Percentiles rank a stretch among this genome's conserved stretches.
These are phyloP conservation scores for Neurospora discreta DNA, from an alignment of 495 filamentous ascomycete species.

Conservation along the genomic window DNA sequence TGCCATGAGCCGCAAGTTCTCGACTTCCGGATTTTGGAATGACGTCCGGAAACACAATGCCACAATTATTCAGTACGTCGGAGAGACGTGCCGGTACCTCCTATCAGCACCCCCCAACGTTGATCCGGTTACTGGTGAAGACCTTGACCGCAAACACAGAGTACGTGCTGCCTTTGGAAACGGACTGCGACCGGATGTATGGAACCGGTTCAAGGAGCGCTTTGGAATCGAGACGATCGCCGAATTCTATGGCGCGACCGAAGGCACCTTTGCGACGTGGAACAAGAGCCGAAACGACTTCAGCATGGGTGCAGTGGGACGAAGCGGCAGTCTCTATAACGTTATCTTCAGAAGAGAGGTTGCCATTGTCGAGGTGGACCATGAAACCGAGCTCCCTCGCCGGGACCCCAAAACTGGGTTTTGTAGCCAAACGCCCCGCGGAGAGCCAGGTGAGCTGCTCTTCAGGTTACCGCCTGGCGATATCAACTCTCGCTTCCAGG, in stretches of 20 bases:
- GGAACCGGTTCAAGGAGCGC: conserved; percentile 76
- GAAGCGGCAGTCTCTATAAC: conserved; percentile 52
- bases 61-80: conserved; percentile 88
- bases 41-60: conserved; percentile 63
- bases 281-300: conserved; percentile 70
- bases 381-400: conserved; percentile 54
- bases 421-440: conserved; percentile 46
- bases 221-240: conserved; percentile 71
- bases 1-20: conserved; percentile 71
- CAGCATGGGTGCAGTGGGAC: conserved; percentile 69
- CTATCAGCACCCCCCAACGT: conserved; percentile 56
- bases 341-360: conserved; percentile 38
- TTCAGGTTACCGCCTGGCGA: conserved; percentile 58
- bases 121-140: conserved; percentile 54
- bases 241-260: conserved; percentile 89
- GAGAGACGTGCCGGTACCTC: conserved; percentile 88
- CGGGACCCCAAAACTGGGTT: conserved; percentile 65
- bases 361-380: conserved; percentile 63
- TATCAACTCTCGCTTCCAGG: conserved; percentile 60
- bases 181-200: conserved; percentile 84
- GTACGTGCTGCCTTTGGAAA: conserved; percentile 84
- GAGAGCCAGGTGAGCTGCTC: conserved; percentile 72
- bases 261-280: conserved; percentile 61
- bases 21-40: conserved; percentile 69
- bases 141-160: conserved; percentile 65